Evolutionary conservation across 2,329 filamentous ascomycete species (phyloP).

Genomic region (Ceratocystis huliohia): DNA sequence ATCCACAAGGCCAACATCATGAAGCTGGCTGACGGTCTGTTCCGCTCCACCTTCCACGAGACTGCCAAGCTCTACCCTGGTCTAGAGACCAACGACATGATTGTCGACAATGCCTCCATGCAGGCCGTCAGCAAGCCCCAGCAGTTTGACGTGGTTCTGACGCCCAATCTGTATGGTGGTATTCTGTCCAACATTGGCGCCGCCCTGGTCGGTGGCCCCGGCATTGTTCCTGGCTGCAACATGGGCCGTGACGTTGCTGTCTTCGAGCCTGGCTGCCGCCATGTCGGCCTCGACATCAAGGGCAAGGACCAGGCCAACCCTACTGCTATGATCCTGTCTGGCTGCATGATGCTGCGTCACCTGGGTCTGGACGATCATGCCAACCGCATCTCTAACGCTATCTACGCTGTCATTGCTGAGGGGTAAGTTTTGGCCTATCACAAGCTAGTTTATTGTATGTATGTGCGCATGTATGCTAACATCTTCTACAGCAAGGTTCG

Average conservation of each 20-base stretch:
- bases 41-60: constrained; percentile 93
- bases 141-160: constrained; percentile 99
- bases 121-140: constrained; percentile 92
- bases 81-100: constrained; percentile 96
- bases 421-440: constrained; percentile 48
- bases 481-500: constrained; percentile 53
- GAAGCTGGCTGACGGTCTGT: constrained; percentile 97
- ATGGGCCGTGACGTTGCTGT: constrained; percentile 98
- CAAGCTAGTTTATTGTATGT: not conserved
- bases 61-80: constrained; percentile 91
- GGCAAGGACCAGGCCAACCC: constrained; percentile 99
- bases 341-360: constrained; percentile 94
- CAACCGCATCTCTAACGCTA: constrained; percentile 88
- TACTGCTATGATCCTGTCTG: constrained; percentile 85
- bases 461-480: constrained; percentile 30
- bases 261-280: constrained; percentile 97
- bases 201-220: constrained; percentile 89
- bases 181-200: constrained; percentile 98
- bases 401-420: constrained; percentile 68
- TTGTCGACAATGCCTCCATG: constrained; percentile 99
- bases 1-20: constrained; percentile 99
- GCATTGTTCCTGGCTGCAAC: constrained; percentile 96
- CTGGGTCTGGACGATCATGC: constrained; percentile 95
- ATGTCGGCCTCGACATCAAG: constrained; percentile 98
- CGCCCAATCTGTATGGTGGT: constrained; percentile 98